Percentiles rank a stretch among this genome's conserved stretches.
phyloP scores from a whole-genome alignment of 2,329 filamentous ascomycete genomes.

The Aspergillus flavus region DNA sequence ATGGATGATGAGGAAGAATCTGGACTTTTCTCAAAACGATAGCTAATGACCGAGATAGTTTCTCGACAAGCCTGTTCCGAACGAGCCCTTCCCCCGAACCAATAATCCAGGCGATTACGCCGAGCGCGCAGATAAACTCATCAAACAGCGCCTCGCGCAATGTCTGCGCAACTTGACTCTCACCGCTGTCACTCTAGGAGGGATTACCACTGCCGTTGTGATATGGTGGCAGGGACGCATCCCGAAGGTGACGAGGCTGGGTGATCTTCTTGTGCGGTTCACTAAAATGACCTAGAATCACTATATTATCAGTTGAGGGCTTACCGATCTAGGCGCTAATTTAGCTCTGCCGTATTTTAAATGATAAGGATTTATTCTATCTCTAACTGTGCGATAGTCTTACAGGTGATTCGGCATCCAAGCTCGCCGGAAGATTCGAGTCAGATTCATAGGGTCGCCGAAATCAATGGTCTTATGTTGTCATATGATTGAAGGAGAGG shows the following conservation, averaged over 20 bases:
- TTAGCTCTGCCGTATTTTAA: too few species aligned
- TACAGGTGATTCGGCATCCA: too few species aligned
- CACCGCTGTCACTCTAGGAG: background rate
- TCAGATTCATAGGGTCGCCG: too few species aligned
- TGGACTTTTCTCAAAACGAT: background rate
- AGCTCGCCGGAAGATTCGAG: too few species aligned
- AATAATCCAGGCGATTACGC: background rate
- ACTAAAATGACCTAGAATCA: background rate
- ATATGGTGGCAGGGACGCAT: background rate
- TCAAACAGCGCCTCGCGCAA: background rate
- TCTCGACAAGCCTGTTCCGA: background rate
- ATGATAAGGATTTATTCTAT: too few species aligned
- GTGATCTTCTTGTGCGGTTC: background rate
- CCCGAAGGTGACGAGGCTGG: too few species aligned
- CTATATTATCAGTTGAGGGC: background rate
- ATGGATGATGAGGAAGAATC: background rate
- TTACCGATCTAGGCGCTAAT: too few species aligned
- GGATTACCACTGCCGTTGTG: background rate
- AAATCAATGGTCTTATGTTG: too few species aligned
- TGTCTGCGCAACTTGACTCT: background rate
- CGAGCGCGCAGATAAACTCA: background rate
- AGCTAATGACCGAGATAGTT: background rate
- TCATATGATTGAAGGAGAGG: too few species aligned
- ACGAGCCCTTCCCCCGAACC: background rate
- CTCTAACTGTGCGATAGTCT: too few species aligned